Base-by-base conservation (phyloP, 1,139 yeast species). In the Pichia sp. region DNA sequence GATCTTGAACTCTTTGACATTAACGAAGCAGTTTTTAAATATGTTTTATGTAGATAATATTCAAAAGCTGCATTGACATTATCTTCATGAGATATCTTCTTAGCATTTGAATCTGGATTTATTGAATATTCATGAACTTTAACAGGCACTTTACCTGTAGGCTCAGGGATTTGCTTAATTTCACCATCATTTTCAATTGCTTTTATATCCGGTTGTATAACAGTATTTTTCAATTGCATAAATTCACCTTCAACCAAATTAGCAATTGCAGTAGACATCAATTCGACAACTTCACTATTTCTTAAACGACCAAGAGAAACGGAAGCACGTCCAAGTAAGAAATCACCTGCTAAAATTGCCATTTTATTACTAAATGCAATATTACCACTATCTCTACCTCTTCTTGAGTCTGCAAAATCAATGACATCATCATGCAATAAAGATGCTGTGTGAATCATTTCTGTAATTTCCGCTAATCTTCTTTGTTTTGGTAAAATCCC, bases 391-490 rank as follows among this genome's bases (percentile, higher is more conserved):
- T 95, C 94, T 56, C 86, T 72, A 30, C 96, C 95, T 52, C 98
- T 72, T 61, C 98, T 74, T 21, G 93, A 74, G 55, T 87, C 96
- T 0, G 96, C 82, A 55, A 82, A 76, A 65, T 91, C 99, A 55
- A 93, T 89, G 47, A 91, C 98, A 62, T 91, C 99, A 65, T 91
- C 99, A 61, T 91, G 99, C 41, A 91, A 72, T 49, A 91, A 66
- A n/a, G 95, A 83, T 2, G 98, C 97, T 2, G 98, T 91, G 62
- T 91, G 98, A 50, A 91, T 91, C 95, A 91, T 87, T 63, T 91
- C 99, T 11, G 91, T 96, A 54, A 91, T 89, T 64, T 91, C 98
- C 0, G 98, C 98, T 46, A 91, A 70, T 44, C 98, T 74, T 50
- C 97, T 72, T 64, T 91, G 99, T 52, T 91, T 88, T 35, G 98